Evolutionary conservation across 352 stramenopile species (phyloP).

Genomic region (Globisporangium canariense): DNA sequence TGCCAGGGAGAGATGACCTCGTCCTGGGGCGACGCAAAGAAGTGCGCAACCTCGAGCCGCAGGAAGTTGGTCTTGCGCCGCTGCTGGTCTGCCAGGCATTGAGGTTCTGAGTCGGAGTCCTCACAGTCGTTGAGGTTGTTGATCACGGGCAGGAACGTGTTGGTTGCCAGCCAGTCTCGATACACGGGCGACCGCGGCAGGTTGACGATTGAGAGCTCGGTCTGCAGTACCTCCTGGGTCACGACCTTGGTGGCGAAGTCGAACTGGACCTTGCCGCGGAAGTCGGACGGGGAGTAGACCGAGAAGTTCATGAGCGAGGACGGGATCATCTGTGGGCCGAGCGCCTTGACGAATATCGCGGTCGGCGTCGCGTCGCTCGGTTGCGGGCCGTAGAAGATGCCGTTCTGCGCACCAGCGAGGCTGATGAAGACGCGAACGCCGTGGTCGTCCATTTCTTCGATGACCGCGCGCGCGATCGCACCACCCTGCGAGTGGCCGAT

Average conservation of each 20-base stretch:
- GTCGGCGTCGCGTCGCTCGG: slow-evolving; percentile 8
- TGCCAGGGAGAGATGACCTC: slow-evolving; percentile 35
- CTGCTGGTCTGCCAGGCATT: slow-evolving; percentile 20
- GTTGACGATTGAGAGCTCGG: slow-evolving; percentile 25
- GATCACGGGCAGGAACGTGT: slow-evolving; percentile 22
- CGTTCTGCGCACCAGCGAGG: slow-evolving; percentile 38
- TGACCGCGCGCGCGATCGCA: slow-evolving; percentile 35
- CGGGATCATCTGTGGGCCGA: too few species aligned
- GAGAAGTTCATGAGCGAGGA: slow-evolving; percentile 12
- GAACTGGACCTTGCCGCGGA: too few species aligned
- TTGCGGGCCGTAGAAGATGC: slow-evolving; percentile 47
- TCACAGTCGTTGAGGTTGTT: slow-evolving; percentile 27
- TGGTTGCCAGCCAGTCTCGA: slow-evolving; percentile 16
- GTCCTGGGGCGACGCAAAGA: slow-evolving; percentile 43
- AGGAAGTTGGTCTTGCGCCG: slow-evolving; percentile 31
- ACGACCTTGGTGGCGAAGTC: too few species aligned
- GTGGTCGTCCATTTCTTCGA: slow-evolving; percentile 61
- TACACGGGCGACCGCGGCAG: slow-evolving; percentile 23
- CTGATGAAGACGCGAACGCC: slow-evolving; percentile 43
- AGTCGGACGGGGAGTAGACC: too few species aligned
- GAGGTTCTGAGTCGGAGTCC: not conserved
- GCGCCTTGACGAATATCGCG: slow-evolving; percentile 16
- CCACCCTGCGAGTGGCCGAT: slow-evolving; percentile 48
- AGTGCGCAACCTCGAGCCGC: slow-evolving; percentile 33
- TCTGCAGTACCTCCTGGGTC: slow-evolving; percentile 23